Conservation (phyloP, 257 asterid species). For the Ophiorrhiza pumila region DNA sequence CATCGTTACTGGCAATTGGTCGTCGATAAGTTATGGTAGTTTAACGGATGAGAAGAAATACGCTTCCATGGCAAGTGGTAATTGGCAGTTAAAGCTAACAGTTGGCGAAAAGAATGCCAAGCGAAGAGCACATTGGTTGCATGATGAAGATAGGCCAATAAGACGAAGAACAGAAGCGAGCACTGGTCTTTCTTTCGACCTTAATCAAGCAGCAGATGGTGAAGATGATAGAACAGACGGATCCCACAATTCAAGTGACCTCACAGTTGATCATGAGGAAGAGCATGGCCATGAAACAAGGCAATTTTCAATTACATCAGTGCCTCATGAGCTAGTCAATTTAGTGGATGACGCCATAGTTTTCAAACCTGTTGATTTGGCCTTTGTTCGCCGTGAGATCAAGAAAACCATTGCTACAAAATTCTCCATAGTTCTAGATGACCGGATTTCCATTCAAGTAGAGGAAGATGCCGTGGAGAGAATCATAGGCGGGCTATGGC, state of each 20-base stretch:
- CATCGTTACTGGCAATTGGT: slow-evolving; percentile 82
- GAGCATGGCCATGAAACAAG: slow-evolving; percentile 42
- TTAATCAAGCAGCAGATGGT: slow-evolving; percentile 45
- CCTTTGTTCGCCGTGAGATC: slow-evolving; percentile 66
- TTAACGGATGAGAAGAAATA: slow-evolving; percentile 48
- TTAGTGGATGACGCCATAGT: slow-evolving; percentile 64
- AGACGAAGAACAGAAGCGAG: slow-evolving; percentile 44
- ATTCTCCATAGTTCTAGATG: slow-evolving; percentile 45
- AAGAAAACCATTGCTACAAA: slow-evolving; percentile 60
- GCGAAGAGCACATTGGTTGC: slow-evolving; percentile 52
- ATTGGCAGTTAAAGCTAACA: slow-evolving; percentile 58
- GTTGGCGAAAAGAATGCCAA: slow-evolving; percentile 52
- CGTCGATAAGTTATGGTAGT: slow-evolving; percentile 36
- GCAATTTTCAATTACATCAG: slow-evolving; percentile 45
- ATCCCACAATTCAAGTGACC: slow-evolving; percentile 70
- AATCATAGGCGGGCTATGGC: slow-evolving; percentile 74
- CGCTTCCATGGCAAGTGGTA: slow-evolving; percentile 36
- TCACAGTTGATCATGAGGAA: slow-evolving; percentile 70
- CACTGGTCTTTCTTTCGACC: slow-evolving; percentile 60
- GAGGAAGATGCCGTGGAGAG: slow-evolving; percentile 64
- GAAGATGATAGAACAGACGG: slow-evolving; percentile 63
- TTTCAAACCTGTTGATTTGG: slow-evolving; percentile 62
- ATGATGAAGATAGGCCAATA: slow-evolving; percentile 34
- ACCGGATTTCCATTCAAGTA: slow-evolving; percentile 43
- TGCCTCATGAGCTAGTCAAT: slow-evolving; percentile 66